phyloP scores from a whole-genome alignment of 2,329 filamentous ascomycete species.

The Colletotrichum limetticola region DNA sequence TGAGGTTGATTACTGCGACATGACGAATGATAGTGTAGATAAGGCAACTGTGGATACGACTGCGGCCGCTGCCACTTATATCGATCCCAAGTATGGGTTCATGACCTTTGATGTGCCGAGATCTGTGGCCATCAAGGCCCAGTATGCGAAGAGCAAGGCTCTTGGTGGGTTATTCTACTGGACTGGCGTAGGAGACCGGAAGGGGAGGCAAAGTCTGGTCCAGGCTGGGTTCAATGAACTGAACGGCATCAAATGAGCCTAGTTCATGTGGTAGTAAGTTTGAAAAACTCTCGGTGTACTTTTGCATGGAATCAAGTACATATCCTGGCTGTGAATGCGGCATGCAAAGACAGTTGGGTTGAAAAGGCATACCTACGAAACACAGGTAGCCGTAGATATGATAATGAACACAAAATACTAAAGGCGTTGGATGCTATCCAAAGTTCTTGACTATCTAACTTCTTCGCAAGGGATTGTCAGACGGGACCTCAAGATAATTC shows the following conservation, averaged over 20 bases:
- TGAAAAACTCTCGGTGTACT: neutral
- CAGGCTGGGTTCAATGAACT: slow-evolving; percentile 68
- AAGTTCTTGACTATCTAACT: no score
- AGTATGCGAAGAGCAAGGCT: slow-evolving; percentile 63
- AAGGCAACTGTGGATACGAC: slow-evolving; percentile 58
- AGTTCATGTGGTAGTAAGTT: no score
- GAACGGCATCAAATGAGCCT: slow-evolving; percentile 1
- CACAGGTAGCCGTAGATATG: neutral
- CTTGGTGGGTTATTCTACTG: slow-evolving; percentile 76
- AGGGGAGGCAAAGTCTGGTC: slow-evolving; percentile 66
- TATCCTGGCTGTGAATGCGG: neutral
- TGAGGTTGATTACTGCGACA: slow-evolving; percentile 71
- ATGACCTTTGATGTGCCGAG: slow-evolving; percentile 72
- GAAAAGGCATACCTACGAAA: no score
- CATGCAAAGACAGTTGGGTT: neutral
- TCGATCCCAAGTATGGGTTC: slow-evolving; percentile 61
- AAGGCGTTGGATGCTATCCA: neutral
- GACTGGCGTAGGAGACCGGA: slow-evolving; percentile 71
- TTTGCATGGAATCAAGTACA: neutral
- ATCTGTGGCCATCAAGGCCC: slow-evolving; percentile 71
- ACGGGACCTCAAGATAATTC: neutral
- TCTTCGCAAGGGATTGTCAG: no score
- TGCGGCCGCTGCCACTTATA: slow-evolving; percentile 67
- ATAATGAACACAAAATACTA: neutral
- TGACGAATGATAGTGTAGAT: slow-evolving; percentile 62